Evolutionary conservation across 2,329 filamentous ascomycete genomes (phyloP).

Genomic region (Xylariomycetidae sp.): DNA sequence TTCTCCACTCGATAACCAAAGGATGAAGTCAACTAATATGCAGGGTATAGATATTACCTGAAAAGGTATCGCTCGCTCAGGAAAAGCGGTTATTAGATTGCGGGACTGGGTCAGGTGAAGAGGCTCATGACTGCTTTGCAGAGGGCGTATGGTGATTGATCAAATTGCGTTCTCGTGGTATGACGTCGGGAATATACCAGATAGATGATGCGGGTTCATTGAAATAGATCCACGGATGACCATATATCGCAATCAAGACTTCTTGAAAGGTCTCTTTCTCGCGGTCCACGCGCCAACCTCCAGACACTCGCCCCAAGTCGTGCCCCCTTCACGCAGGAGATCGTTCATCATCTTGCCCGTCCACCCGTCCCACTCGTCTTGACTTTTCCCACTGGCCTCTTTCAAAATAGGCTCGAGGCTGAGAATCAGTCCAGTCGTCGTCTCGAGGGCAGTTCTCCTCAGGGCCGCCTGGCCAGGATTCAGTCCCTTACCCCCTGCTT

Average conservation of each 20-base stretch:
- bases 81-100: slow-evolving; percentile 65
- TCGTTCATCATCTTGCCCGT: slow-evolving; percentile 82
- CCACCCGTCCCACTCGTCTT: slow-evolving; percentile 92
- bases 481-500: slow-evolving; percentile 46
- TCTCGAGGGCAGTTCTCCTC: slow-evolving; percentile 73
- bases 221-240: no score
- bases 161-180: no score
- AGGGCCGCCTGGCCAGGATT: slow-evolving; percentile 68
- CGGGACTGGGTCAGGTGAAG: no score
- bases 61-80: slow-evolving; percentile 84
- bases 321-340: slow-evolving; percentile 72
- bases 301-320: slow-evolving; percentile 79
- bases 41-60: slow-evolving; percentile 69
- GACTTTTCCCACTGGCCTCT: slow-evolving; percentile 78
- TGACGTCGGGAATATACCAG: no score
- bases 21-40: slow-evolving; percentile 10
- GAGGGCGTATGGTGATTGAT: no score
- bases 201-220: no score
- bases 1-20: no score
- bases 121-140: no score
- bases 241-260: no score
- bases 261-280: slow-evolving; percentile 55
- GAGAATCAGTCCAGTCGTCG: slow-evolving; percentile 78
- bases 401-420: slow-evolving; percentile 77
- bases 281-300: slow-evolving; percentile 85